Evolutionary conservation across 306 rosid species (phyloP).

Genomic region (Cucurbita maxima): DNA sequence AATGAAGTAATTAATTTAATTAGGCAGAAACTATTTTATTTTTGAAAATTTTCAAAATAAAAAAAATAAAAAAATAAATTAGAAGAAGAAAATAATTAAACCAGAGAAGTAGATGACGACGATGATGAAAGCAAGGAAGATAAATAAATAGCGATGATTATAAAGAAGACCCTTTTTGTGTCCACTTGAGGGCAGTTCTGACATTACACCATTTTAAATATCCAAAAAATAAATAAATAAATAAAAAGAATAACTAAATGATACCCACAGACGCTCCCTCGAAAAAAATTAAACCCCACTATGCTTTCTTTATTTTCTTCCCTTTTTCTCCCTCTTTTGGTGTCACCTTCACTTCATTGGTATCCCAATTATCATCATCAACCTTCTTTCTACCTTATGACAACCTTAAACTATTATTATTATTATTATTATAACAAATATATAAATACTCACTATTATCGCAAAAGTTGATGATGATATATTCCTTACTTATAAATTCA

Average conservation of each 20-base stretch:
- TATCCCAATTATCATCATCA: neutral
- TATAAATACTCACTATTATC: too few relatives aligned
- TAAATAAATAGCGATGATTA: neutral
- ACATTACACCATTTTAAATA: neutral
- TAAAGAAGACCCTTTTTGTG: neutral
- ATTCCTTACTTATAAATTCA: too few relatives aligned
- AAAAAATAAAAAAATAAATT: neutral
- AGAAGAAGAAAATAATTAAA: neutral
- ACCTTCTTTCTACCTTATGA: neutral
- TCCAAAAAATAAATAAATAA: neutral
- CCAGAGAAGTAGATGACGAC: neutral
- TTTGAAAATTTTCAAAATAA: neutral
- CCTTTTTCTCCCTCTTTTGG: neutral
- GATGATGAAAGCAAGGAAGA: constrained; percentile 1
- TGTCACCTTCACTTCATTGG: neutral
- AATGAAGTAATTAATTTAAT: neutral
- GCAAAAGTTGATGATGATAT: too few relatives aligned
- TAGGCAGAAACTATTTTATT: neutral
- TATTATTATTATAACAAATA: neutral
- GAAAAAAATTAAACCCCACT: neutral
- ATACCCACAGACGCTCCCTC: constrained; percentile 7
- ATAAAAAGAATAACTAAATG: neutral
- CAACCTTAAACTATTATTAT: neutral
- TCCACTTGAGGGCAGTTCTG: neutral
- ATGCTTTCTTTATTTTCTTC: neutral